phyloP scores from a whole-genome alignment of 1,139 yeast species.

The Kurtzmaniella natalensis region DNA sequence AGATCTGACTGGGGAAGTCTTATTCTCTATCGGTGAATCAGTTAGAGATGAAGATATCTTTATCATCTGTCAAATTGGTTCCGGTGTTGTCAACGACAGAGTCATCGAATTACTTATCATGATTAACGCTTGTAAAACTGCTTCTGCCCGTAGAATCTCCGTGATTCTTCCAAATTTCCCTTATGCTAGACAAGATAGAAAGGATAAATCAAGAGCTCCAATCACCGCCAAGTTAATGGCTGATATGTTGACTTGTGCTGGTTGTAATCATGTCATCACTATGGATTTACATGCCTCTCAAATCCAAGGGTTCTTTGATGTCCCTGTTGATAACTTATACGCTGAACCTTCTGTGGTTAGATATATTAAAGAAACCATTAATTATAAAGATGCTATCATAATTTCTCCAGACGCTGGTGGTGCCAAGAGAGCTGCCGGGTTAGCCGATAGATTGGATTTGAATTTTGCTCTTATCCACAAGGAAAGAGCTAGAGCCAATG shows the following conservation, averaged over 20 bases:
- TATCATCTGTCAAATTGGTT: conserved; percentile 63
- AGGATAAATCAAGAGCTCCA: conserved; percentile 79
- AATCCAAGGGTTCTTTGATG: conserved; percentile 77
- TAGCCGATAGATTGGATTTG: conserved; percentile 72
- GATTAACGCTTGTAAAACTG: conserved; percentile 74
- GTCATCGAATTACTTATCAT: conserved; percentile 67
- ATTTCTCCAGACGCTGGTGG: conserved; percentile 89
- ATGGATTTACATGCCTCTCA: conserved; percentile 85
- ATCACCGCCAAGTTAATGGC: conserved; percentile 78
- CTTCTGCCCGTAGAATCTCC: conserved; percentile 75
- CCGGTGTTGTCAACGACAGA: conserved; percentile 67
- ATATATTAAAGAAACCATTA: conserved; percentile 55
- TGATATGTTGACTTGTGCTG: conserved; percentile 71
- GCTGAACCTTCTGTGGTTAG: conserved; percentile 76
- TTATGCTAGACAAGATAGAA: conserved; percentile 79
- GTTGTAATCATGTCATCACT: conserved; percentile 77
- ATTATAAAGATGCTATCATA: conserved; percentile 49
- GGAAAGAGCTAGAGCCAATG: conserved; percentile 77
- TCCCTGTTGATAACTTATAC: conserved; percentile 76
- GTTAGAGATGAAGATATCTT: conserved; percentile 77
- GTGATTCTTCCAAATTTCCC: conserved; percentile 80
- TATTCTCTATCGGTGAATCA: conserved; percentile 69
- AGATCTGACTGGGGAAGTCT: conserved; percentile 69
- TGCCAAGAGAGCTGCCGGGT: conserved; percentile 76
- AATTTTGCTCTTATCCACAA: conserved; percentile 79